Percentiles rank a stretch among this genome's conserved stretches.
Evolutionary conservation across 768 basidiomycete species (phyloP).

Genomic region (Auricularia auricula-judae): DNA sequence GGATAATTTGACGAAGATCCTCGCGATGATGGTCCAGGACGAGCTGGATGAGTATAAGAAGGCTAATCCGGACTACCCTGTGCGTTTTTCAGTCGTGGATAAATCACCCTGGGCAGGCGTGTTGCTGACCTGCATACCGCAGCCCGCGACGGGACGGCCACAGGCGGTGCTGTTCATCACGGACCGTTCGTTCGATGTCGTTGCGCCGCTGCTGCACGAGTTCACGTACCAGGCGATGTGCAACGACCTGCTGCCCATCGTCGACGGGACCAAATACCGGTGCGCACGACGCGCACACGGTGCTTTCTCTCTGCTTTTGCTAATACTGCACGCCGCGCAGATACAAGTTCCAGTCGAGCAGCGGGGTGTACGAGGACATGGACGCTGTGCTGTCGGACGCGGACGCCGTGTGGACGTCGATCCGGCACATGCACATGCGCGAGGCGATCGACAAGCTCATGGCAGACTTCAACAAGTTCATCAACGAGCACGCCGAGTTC

Average conservation of each 20-base stretch:
- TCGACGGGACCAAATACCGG: constrained; percentile 80
- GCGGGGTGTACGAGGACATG: constrained; percentile 82
- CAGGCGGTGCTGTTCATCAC: constrained; percentile 81
- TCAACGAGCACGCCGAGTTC: constrained; percentile 90
- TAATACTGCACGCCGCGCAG: constrained; percentile 26
- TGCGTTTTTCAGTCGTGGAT: constrained; percentile 27
- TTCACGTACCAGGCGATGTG: constrained; percentile 99
- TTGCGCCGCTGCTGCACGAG: constrained; percentile 87
- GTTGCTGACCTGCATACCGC: constrained; percentile 1
- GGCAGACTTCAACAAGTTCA: constrained; percentile 89
- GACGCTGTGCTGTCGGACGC: constrained; percentile 73
- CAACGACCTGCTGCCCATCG: constrained; percentile 83
- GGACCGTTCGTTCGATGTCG: constrained; percentile 91
- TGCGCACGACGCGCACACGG: constrained; percentile 27
- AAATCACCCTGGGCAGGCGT: too few species aligned
- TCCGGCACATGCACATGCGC: constrained; percentile 97
- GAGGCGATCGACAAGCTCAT: constrained; percentile 97
- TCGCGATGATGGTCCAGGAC: constrained; percentile 78
- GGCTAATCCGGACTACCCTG: constrained; percentile 77
- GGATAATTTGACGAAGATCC: constrained; percentile 67
- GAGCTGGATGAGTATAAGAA: constrained; percentile 83
- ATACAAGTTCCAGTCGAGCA: constrained; percentile 86
- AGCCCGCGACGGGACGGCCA: constrained; percentile 40
- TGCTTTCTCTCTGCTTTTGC: background rate
- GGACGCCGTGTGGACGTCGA: constrained; percentile 83